Percentiles rank a stretch among this genome's conserved stretches.
These are phyloP conservation scores for Blastocystis hominis DNA, from an alignment of 352 stramenopile genomes.

Conservation along the genomic window DNA sequence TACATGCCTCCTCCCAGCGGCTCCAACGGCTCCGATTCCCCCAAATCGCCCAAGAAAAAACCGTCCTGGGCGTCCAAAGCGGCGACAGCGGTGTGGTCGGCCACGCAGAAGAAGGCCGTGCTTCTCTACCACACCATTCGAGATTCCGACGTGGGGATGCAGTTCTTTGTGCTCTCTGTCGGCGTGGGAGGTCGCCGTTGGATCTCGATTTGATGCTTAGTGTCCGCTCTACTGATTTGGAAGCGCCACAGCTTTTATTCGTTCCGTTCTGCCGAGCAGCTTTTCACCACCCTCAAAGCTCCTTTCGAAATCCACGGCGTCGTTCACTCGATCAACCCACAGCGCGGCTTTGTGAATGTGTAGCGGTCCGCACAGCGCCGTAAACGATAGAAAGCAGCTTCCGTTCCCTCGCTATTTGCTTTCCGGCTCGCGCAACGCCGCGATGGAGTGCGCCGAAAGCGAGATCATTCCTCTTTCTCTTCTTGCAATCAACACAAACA, in stretches of 20 bases:
- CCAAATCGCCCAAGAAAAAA: background rate
- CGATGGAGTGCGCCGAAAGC: background rate
- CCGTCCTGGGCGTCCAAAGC: background rate
- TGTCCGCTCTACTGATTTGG: background rate
- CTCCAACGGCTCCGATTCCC: background rate
- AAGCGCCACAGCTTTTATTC: slow-evolving; percentile 33
- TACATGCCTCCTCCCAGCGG: background rate
- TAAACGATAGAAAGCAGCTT: slow-evolving; percentile 3
- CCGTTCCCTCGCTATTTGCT: slow-evolving; percentile 23
- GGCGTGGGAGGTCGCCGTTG: background rate
- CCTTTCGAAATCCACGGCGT: background rate
- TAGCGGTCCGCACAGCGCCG: background rate
- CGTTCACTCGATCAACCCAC: background rate
- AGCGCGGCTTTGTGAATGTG: background rate
- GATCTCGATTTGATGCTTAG: background rate
- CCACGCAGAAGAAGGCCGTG: background rate
- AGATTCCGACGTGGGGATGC: background rate
- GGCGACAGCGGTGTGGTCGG: background rate
- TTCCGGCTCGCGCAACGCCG: background rate
- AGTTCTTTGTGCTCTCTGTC: background rate
- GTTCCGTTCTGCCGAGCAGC: background rate
- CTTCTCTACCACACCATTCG: background rate
- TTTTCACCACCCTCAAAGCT: background rate
- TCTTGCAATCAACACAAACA: background rate
- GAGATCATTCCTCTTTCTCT: background rate